Evolutionary conservation across 306 rosid species (phyloP).

Genomic region (Pachyrhizus erosus): DNA sequence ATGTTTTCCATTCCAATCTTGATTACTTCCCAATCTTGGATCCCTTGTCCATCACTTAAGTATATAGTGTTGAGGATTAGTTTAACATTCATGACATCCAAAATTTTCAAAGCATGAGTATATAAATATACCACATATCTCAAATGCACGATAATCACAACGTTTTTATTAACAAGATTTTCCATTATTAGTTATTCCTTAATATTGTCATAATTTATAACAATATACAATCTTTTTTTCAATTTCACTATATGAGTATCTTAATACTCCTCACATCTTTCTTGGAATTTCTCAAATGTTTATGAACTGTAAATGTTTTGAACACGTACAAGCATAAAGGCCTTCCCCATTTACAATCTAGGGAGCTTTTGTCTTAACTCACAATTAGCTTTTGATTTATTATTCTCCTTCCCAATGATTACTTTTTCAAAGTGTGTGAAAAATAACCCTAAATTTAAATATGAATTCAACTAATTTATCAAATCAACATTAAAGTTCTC

Average conservation of each 20-base stretch:
- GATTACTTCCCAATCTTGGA: background rate
- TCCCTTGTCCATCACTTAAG: background rate
- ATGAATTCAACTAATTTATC: background rate
- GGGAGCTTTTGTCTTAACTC: background rate
- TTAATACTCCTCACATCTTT: background rate
- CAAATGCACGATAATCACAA: constrained; percentile 3
- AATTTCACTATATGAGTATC: background rate
- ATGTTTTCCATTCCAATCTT: background rate
- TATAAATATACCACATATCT: background rate
- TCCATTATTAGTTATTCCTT: background rate
- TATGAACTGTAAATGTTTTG: background rate
- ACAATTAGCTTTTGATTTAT: background rate
- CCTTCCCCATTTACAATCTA: background rate
- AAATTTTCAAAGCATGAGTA: background rate
- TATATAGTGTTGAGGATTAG: background rate
- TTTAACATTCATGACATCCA: background rate
- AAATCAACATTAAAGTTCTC: background rate
- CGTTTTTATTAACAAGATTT: background rate
- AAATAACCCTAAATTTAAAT: background rate
- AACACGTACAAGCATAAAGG: background rate
- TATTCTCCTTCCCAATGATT: background rate
- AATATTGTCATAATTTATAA: background rate
- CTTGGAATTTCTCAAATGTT: constrained; percentile 6
- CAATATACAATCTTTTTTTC: background rate
- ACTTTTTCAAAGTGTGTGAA: background rate